Evolutionary conservation across 495 filamentous ascomycete species (phyloP), one percentile per base, ranked within the genome.

Genomic region (Trichoderma parareesei): DNA sequence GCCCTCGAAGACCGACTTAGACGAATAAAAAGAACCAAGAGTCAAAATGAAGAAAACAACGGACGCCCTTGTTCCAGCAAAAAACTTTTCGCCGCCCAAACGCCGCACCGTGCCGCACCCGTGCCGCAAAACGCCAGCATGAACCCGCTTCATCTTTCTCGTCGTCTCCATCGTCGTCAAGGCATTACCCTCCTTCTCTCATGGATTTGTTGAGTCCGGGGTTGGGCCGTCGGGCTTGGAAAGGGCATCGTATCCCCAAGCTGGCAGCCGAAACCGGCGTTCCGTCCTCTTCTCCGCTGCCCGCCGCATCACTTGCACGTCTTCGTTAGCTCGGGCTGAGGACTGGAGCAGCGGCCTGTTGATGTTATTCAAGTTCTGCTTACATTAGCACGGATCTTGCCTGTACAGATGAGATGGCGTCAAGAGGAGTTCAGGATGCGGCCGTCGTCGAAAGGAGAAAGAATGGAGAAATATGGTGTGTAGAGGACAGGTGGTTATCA

Each of bases 271-370:
- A 37, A 61, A 40, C 11, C 60, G 2, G 37, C 27, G 63, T 16
- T 59, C 11, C 10, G 9, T 27, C 37, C 63, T 46, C 3, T 53
- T 48, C 38, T 64, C 48, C 4, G 48, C 63, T n/a, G 63, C 48
- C n/a, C 41, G 46, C 48, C 63, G 46, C 46, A 64, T 37, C 9
- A 59, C 63, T 27, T 64, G 37, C 33, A 41, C 10, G 37, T 64
- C 63, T 40, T 64, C 63, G 8, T 2, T 64, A 9, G 63, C 63
- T 59, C 63, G 63, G 4, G 63, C 14, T 16, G 60, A 27, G 27
- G 27, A 61, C 10, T 57, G 20, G 2, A 27, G 8, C 20, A 35
- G 1, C 11, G 49, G 49, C 49, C 49, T 33, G 13, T 37, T 35
- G 9, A 57, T 37, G 11, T 57, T 57, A 1, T 57, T 2, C 27